phyloP scores from a whole-genome alignment of 768 basidiomycete species.

The Tylopilus rubrobrunneus region DNA sequence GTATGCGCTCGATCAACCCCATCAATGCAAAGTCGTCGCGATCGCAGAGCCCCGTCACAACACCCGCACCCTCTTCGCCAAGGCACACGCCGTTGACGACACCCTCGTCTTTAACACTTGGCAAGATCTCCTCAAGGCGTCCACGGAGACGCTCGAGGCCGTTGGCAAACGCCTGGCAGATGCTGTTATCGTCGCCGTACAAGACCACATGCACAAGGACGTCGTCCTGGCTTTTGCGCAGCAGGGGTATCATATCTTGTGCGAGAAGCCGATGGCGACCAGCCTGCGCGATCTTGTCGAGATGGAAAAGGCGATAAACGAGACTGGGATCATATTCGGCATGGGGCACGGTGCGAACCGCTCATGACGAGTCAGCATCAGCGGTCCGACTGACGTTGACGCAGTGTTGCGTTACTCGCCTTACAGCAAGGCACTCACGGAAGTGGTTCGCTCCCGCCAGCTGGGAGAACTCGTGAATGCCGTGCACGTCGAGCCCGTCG shows the following conservation, averaged over 20 bases:
- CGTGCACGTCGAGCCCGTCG: conserved; percentile 83
- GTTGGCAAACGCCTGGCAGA: conserved; percentile 74
- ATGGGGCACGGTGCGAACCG: conserved; percentile 71
- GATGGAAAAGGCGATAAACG: conserved; percentile 70
- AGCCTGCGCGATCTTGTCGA: conserved; percentile 64
- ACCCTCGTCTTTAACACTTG: conserved; percentile 69
- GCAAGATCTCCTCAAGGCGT: conserved; percentile 66
- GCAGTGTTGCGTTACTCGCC: conserved; percentile 86
- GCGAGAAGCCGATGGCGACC: conserved; percentile 93
- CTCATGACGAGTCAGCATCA: not conserved
- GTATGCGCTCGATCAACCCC: conserved; percentile 59
- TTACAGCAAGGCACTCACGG: conserved; percentile 67
- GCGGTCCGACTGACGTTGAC: not conserved
- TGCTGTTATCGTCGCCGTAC: conserved; percentile 76
- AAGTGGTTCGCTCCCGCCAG: conserved; percentile 62
- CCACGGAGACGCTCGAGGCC: conserved; percentile 58
- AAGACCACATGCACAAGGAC: conserved; percentile 75
- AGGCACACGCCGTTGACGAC: conserved; percentile 55
- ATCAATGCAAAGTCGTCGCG: conserved; percentile 71
- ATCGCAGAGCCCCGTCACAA: conserved; percentile 79
- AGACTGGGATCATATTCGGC: conserved; percentile 73
- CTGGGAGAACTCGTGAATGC: conserved; percentile 80
- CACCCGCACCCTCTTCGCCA: conserved; percentile 56
- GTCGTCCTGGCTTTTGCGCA: conserved; percentile 70
- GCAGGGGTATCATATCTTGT: conserved; percentile 85